Conservation (phyloP, 2,329 filamentous ascomycete genomes). For the Paradendryphiella salina region DNA sequence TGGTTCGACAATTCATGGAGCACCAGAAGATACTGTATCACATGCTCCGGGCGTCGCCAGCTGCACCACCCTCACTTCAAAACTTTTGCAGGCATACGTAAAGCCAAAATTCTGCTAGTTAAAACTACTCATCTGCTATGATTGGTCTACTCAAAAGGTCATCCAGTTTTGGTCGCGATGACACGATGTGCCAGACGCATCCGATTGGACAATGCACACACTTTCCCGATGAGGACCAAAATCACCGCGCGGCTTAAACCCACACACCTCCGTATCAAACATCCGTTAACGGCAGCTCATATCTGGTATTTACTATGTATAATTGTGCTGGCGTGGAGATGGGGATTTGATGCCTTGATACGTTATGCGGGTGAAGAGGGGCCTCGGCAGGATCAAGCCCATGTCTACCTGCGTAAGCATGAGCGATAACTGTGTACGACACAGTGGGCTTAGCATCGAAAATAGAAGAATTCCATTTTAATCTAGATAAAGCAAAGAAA, state of each 20-base stretch:
- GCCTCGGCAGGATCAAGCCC: neutral
- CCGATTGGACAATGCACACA: slow-evolving; percentile 4
- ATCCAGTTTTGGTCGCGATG: neutral
- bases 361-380: neutral
- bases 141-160: no score
- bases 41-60: no score
- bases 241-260: slow-evolving; percentile 1
- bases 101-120: no score
- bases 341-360: neutral
- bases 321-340: neutral
- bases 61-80: no score
- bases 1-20: no score
- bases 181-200: no score
- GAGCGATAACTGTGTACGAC: neutral
- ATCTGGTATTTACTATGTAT: neutral
- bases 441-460: neutral
- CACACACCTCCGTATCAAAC: neutral
- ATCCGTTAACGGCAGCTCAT: neutral
- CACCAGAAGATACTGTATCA: no score
- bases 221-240: slow-evolving; percentile 4
- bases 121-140: no score
- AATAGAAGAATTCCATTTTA: neutral
- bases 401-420: neutral
- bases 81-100: no score
- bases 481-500: neutral